A percentile compares a stretch with the other conserved stretches of the same genome.
Evolutionary conservation across 257 asterid species (phyloP).

Genomic region (Linderniella brevidens): DNA sequence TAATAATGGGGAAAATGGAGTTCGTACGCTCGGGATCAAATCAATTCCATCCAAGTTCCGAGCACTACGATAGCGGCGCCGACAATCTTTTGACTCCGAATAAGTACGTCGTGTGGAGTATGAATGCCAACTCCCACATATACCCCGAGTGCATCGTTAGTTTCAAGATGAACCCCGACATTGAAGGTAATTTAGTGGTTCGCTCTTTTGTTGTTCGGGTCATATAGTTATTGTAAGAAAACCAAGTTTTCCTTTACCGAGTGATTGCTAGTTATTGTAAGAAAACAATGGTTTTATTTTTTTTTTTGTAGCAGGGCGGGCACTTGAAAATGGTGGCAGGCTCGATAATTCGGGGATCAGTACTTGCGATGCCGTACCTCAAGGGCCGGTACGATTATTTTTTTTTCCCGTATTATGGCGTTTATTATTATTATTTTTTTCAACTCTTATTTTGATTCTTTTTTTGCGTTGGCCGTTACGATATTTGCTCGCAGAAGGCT

Average conservation of each 20-base stretch:
- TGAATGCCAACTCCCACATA: constrained; percentile 67
- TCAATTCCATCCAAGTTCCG: constrained; percentile 81
- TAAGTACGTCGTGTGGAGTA: constrained; percentile 64
- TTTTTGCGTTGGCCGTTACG: constrained; percentile 10
- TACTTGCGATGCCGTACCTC: constrained; percentile 17
- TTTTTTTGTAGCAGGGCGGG: constrained; percentile 32
- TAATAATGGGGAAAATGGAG: constrained; percentile 52
- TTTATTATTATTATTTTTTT: background rate
- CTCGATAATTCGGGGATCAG: constrained; percentile 21
- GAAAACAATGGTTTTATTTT: too few species aligned
- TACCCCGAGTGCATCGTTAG: constrained; percentile 69
- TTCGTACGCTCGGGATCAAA: constrained; percentile 48
- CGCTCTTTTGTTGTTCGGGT: background rate
- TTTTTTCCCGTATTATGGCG: constrained; percentile 12
- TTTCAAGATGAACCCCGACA: constrained; percentile 56
- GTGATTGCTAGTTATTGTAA: background rate
- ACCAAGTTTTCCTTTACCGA: background rate
- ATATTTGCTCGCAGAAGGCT: constrained; percentile 13
- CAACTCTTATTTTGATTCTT: background rate
- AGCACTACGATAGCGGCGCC: constrained; percentile 81
- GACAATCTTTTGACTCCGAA: constrained; percentile 61
- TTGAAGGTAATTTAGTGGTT: constrained; percentile 21
- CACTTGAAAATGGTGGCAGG: constrained; percentile 17
- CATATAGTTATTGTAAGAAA: background rate
- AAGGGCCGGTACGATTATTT: constrained; percentile 25